These are phyloP conservation scores for Dioszegia hungarica DNA, from an alignment of 768 basidiomycete species.

Conservation along the genomic window DNA sequence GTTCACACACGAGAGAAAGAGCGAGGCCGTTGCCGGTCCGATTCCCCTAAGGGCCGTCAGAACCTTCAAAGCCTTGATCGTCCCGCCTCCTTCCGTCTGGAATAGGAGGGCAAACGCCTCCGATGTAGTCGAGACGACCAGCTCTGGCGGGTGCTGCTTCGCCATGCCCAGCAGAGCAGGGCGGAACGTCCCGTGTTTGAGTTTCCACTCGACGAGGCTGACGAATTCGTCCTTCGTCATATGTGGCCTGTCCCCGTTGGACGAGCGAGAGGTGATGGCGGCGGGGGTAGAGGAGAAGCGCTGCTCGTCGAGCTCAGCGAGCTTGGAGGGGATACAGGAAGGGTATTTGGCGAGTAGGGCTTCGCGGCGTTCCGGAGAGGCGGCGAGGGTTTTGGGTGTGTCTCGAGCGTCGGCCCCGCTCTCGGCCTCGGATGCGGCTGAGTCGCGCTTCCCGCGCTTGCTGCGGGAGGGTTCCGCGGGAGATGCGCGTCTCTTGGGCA, in stretches of 20 bases:
- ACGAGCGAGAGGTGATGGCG: neutral
- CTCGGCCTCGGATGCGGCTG: neutral
- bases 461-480: neutral
- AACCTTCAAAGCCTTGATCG: neutral
- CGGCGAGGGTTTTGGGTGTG: neutral
- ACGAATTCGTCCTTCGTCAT: conserved; percentile 9
- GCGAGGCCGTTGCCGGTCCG: conserved; percentile 10
- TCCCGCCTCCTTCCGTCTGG: no score
- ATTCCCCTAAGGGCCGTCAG: conserved; percentile 1
- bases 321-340: neutral
- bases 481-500: neutral
- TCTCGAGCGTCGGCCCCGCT: neutral
- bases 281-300: neutral
- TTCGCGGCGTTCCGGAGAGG: neutral
- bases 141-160: neutral
- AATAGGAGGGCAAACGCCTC: neutral
- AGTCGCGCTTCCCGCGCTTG: neutral
- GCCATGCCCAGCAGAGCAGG: conserved; percentile 11
- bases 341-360: neutral
- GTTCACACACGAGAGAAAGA: neutral
- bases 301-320: conserved; percentile 1
- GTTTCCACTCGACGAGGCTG: conserved; percentile 12
- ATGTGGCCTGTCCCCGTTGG: neutral
- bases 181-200: conserved; percentile 14
- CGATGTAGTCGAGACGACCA: neutral